phyloP scores from a whole-genome alignment of 2,329 filamentous ascomycete genomes.

The Talaromyces sp. region DNA sequence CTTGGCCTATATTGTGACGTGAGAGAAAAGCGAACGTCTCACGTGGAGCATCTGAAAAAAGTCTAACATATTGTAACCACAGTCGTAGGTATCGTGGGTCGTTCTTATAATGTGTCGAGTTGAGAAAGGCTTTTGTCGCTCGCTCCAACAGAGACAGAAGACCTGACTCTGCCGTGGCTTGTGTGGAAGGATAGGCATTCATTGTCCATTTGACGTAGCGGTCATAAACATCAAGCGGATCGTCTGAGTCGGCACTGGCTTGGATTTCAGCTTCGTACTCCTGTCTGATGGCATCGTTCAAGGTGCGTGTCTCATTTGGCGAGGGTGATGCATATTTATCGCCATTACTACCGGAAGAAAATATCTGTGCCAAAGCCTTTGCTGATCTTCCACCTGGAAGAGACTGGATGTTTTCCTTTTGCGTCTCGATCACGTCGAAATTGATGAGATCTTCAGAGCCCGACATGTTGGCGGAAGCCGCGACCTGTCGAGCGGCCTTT shows the following conservation, averaged over 20 bases:
- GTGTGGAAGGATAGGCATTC: constrained; percentile 88
- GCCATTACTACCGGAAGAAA: constrained; percentile 39
- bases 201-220: constrained; percentile 96
- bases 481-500: background rate
- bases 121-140: constrained; percentile 83
- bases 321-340: constrained; percentile 58
- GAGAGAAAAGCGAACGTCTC: constrained; percentile 91
- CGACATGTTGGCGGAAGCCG: constrained; percentile 35
- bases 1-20: constrained; percentile 80
- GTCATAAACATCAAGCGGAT: constrained; percentile 92
- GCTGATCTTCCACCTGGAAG: constrained; percentile 85
- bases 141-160: constrained; percentile 84
- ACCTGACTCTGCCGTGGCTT: constrained; percentile 87
- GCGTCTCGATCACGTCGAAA: constrained; percentile 91
- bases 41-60: constrained; percentile 88
- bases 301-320: constrained; percentile 66
- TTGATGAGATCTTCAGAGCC: constrained; percentile 41
- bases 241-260: constrained; percentile 78
- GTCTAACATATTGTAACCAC: constrained; percentile 88
- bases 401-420: constrained; percentile 97
- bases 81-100: constrained; percentile 89
- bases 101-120: constrained; percentile 84
- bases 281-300: constrained; percentile 73
- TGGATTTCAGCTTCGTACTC: constrained; percentile 82
- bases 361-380: constrained; percentile 77